Conservation (phyloP, 139 green algal genomes). For the Picochlorum sp. region DNA sequence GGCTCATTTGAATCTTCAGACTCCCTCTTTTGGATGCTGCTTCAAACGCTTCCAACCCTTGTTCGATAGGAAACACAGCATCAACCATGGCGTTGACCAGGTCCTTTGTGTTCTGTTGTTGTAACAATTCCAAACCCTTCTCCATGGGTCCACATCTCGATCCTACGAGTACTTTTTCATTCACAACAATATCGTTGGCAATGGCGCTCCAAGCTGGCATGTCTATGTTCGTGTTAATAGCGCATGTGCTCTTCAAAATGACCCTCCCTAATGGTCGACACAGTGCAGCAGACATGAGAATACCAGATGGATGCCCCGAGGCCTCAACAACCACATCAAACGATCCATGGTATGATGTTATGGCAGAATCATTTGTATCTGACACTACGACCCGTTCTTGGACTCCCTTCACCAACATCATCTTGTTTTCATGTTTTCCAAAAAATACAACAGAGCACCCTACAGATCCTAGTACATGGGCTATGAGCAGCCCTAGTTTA, state of each 20-base stretch:
- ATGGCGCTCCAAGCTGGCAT: conserved; percentile 41
- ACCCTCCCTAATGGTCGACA: conserved; percentile 45
- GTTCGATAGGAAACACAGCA: conserved; percentile 28
- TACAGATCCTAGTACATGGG: conserved; percentile 1
- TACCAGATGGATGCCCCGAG: conserved; percentile 35
- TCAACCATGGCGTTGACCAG: conserved; percentile 41
- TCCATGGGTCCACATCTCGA: conserved; percentile 55
- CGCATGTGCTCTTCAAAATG: conserved; percentile 61
- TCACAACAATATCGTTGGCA: conserved; percentile 62
- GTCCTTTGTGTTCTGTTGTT: conserved; percentile 16
- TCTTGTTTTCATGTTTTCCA: conserved; percentile 51
- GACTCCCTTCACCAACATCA: conserved; percentile 40
- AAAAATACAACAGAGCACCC: conserved; percentile 28
- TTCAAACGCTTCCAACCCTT: conserved; percentile 40
- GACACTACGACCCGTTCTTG: background rate
- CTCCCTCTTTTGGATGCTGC: conserved; percentile 35
- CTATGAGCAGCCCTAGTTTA: conserved; percentile 39
- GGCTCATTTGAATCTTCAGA: conserved; percentile 52
- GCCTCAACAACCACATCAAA: conserved; percentile 58
- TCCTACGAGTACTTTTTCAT: conserved; percentile 50
- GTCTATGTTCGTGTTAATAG: conserved; percentile 1
- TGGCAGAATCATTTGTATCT: conserved; percentile 2
- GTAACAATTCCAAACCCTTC: conserved; percentile 38
- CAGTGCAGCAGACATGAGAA: conserved; percentile 35
- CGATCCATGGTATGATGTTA: background rate